Conservation (phyloP, 2,329 filamentous ascomycete genomes). For the Gnomoniopsis sp. region DNA sequence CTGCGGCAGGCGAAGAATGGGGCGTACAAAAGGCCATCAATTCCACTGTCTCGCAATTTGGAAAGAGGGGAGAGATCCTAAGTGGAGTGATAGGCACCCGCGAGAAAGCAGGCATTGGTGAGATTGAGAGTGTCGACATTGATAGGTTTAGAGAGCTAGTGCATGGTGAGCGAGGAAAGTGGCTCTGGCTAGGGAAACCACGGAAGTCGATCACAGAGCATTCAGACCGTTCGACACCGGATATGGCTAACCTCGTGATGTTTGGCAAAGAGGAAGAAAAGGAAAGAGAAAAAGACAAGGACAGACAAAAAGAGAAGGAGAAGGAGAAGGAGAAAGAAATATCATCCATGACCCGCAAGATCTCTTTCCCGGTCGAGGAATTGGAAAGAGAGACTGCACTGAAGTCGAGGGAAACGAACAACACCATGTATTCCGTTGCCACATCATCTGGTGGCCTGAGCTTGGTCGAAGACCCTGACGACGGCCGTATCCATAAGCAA, state of each 20-base stretch:
- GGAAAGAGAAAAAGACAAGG: conserved; percentile 9
- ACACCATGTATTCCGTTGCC: conserved; percentile 39
- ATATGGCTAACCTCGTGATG: conserved; percentile 39
- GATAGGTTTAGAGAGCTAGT: conserved; percentile 77
- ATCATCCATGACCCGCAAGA: conserved; percentile 30
- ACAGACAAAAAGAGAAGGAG: conserved; percentile 12
- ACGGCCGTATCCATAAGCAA: conserved; percentile 58
- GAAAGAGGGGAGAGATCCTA: conserved; percentile 90
- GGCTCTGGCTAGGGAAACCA: conserved; percentile 91
- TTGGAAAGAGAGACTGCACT: conserved; percentile 34
- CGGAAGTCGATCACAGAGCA: conserved; percentile 56
- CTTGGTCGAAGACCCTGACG: conserved; percentile 44
- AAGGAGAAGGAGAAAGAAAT: conserved; percentile 6
- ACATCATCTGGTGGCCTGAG: conserved; percentile 42
- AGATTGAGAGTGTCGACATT: conserved; percentile 88
- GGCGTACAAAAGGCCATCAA: conserved; percentile 92
- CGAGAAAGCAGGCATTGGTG: conserved; percentile 85
- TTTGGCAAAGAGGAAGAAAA: conserved; percentile 57
- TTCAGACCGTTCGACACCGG: conserved; percentile 43
- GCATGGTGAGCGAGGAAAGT: conserved; percentile 81
- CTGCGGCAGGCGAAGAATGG: conserved; percentile 85
- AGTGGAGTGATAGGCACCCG: conserved; percentile 89
- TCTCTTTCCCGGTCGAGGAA: conserved; percentile 51
- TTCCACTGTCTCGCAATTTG: conserved; percentile 88
- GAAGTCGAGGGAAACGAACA: conserved; percentile 43